These are phyloP conservation scores for Escovopsis sp. DNA, from an alignment of 2,329 filamentous ascomycete genomes.

Conservation along the genomic window DNA sequence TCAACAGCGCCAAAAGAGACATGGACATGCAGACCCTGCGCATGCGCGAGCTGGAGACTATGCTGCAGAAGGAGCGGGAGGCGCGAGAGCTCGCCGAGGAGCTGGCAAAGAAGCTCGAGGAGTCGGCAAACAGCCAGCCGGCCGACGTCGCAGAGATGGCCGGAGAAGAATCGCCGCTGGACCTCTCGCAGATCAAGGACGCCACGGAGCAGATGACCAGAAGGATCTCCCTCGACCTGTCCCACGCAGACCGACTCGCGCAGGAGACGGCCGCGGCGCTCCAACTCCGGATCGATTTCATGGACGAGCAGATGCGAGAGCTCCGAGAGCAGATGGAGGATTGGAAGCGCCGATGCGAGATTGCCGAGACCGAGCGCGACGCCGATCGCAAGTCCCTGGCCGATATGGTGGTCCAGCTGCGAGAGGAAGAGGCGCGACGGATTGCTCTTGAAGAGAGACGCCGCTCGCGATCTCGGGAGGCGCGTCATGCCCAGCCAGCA, in stretches of 20 bases:
- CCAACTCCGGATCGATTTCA: constrained; percentile 57
- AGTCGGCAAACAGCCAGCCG: constrained; percentile 27
- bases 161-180: constrained; percentile 11
- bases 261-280: constrained; percentile 16
- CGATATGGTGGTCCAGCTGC: constrained; percentile 77
- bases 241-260: constrained; percentile 4
- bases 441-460: constrained; percentile 29
- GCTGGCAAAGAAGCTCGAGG: constrained; percentile 54
- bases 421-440: constrained; percentile 45
- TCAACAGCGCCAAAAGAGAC: constrained; percentile 73
- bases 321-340: constrained; percentile 67
- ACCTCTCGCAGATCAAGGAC: constrained; percentile 3
- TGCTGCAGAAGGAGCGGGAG: constrained; percentile 63
- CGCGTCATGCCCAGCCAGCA: too few species aligned
- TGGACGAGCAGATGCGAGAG: constrained; percentile 67
- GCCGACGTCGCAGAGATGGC: constrained; percentile 15
- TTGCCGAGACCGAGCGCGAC: constrained; percentile 64
- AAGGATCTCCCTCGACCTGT: neutral
- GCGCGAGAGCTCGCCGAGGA: constrained; percentile 79
- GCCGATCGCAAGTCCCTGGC: constrained; percentile 59
- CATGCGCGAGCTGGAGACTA: constrained; percentile 61
- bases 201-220: neutral
- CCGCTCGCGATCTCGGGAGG: constrained; percentile 18
- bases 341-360: constrained; percentile 65
- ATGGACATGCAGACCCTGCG: constrained; percentile 69